Conservation (phyloP, 345 rosid genomes). For the Boechera retrofracta region DNA sequence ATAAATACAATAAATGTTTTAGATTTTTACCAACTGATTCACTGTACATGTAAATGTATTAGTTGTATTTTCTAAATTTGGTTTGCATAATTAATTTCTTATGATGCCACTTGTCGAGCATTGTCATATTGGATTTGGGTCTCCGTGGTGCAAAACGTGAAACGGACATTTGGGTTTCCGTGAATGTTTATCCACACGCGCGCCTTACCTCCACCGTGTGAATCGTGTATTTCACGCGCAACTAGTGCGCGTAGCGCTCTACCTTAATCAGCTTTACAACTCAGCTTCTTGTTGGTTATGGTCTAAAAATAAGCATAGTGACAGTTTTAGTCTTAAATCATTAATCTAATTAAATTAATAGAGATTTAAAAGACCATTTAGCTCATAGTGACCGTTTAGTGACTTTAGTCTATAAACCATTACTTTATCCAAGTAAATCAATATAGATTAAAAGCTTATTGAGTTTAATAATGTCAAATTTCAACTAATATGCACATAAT, state of each 20-base stretch:
- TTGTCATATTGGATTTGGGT: constrained; percentile 28
- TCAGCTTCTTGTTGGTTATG: constrained; percentile 29
- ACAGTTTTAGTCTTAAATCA: constrained; percentile 22
- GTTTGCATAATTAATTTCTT: not conserved
- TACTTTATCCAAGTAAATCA: not conserved
- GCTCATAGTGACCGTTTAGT: not conserved
- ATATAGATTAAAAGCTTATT: not conserved
- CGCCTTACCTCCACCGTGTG: not conserved
- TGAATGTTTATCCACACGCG: constrained; percentile 24
- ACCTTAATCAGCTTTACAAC: constrained; percentile 14
- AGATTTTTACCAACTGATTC: not conserved
- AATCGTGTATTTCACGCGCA: not conserved
- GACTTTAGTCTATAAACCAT: not conserved
- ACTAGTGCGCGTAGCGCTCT: not conserved
- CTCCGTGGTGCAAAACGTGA: constrained; percentile 36
- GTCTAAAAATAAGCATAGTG: constrained; percentile 15
- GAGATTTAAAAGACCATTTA: not conserved
- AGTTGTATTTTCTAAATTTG: not conserved
- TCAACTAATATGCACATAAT: not conserved
- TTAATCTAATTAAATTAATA: not conserved
- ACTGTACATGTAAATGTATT: not conserved
- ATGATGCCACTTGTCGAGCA: constrained; percentile 16
- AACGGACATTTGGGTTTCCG: constrained; percentile 32
- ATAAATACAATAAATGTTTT: not conserved
- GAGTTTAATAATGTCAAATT: not conserved